Base-by-base conservation (phyloP, 331 rosid genomes). In the Arachis monticola region DNA sequence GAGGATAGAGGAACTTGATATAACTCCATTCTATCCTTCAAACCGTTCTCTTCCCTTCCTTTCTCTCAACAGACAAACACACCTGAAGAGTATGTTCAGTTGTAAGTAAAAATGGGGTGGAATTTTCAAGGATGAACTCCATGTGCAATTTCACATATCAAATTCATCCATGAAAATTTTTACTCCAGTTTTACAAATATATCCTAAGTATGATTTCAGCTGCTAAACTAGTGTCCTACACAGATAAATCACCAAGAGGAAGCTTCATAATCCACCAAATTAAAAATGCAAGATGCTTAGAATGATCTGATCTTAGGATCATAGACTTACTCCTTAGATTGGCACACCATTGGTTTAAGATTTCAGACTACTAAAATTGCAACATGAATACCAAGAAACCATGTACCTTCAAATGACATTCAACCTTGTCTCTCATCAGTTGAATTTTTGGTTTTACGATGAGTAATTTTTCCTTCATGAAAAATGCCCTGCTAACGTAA, bases 161-260 rank as follows among this genome's bases (percentile, higher is more conserved):
- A 35, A 35, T 35, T 35, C 40, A 35, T 35, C 40, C 40, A 35
- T 35, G 40, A 35, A 35, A 35, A 35, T 35, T 35, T 35, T 4
- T 35, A 35, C 40, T 35, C 5, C 40, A 35, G 40, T 35, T 35
- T 35, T 35, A 35, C 40, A 35, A 35, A 35, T 35, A 35, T 35
- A 35, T 35, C 40, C 4, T 35, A 38, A 42, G 8, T 32, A 9
- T 50, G 51, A 67, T 57, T 76, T 58, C 72, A 65, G n/a, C 62
- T 57, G 50, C 70, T 17, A 66, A 71, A 62, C 38, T 55, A 65
- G 55, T 64, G 50, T 59, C 10, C 31, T 64, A 79, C 40, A 52
- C 50, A n/a, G 72, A 31, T 4, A 67, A 56, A 55, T 72, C 57
- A 41, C 64, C 57, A 72, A 17, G 64, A 82, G 72, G 70, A 82